A percentile compares a stretch with the other conserved stretches of the same genome.
These are phyloP conservation scores for Leptodontidium sp. DNA, from an alignment of 2,329 filamentous ascomycete genomes.

Conservation along the genomic window DNA sequence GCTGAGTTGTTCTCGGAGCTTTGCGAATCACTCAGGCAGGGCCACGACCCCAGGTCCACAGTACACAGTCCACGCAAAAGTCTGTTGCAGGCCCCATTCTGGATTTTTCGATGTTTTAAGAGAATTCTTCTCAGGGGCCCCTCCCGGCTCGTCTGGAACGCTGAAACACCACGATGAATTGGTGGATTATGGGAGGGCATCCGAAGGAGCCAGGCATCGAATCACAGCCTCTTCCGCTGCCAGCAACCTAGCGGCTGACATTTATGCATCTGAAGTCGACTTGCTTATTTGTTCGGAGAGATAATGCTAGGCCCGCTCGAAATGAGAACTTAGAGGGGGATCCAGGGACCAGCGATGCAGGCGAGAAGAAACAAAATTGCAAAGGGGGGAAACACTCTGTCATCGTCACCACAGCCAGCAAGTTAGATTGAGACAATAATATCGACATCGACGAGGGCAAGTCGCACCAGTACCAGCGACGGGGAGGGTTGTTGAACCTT, in stretches of 20 bases:
- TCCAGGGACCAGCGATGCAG: constrained; percentile 12
- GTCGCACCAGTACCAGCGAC: background rate
- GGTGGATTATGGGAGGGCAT: constrained; percentile 19
- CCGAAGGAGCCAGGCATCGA: constrained; percentile 27
- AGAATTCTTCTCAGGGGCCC: constrained; percentile 16
- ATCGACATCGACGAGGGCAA: constrained; percentile 16
- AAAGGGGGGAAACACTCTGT: constrained; percentile 16
- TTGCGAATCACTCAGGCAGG: constrained; percentile 14
- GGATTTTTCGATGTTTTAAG: constrained; percentile 22
- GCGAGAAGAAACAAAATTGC: constrained; percentile 29
- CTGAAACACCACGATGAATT: constrained; percentile 30
- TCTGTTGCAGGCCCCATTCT: constrained; percentile 24
- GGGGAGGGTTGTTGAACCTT: constrained; percentile 12
- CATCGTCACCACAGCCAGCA: background rate
- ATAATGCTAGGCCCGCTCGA: constrained; percentile 3
- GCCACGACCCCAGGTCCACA: constrained; percentile 7
- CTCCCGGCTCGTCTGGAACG: constrained; percentile 4
- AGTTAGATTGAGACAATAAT: background rate
- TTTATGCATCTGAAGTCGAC: constrained; percentile 31
- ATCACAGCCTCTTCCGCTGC: constrained; percentile 22
- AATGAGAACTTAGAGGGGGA: background rate
- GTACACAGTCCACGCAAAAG: constrained; percentile 22
- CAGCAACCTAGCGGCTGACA: constrained; percentile 17
- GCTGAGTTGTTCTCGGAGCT: background rate
- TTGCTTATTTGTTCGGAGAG: constrained; percentile 28